These are phyloP conservation scores for Anthracocystis panici-leucophaei DNA, from an alignment of 1,284 basidiomycete species.

Conservation along the genomic window DNA sequence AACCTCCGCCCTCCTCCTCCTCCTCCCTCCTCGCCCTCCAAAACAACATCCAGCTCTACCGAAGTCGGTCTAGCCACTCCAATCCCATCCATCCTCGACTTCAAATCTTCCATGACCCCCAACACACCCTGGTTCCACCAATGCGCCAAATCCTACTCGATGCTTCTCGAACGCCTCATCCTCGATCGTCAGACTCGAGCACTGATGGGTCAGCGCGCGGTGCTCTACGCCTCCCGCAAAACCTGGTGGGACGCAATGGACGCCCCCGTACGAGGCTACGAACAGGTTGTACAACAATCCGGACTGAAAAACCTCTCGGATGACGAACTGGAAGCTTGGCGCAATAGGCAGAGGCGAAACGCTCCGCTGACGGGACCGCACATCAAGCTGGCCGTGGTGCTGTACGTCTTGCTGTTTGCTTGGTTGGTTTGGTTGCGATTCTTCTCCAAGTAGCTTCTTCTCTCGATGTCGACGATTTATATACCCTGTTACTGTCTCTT, in stretches of 20 bases:
- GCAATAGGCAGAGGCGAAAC: conserved; percentile 53
- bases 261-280: conserved; percentile 73
- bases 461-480: neutral
- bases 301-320: conserved; percentile 57
- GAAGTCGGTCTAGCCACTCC: conserved; percentile 40
- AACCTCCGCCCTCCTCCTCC: conserved; percentile 13
- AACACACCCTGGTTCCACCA: conserved; percentile 68
- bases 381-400: conserved; percentile 47
- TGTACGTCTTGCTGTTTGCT: conserved; percentile 56
- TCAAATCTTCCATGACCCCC: conserved; percentile 67
- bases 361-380: conserved; percentile 60
- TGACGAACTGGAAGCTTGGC: conserved; percentile 62
- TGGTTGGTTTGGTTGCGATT: conserved; percentile 31
- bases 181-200: conserved; percentile 69
- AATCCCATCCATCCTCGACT: conserved; percentile 58
- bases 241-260: conserved; percentile 75
- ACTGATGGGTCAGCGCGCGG: conserved; percentile 71
- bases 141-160: conserved; percentile 71
- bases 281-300: conserved; percentile 66
- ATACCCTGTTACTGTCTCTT: conserved; percentile 9
- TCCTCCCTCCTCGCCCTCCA: conserved; percentile 2
- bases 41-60: neutral
- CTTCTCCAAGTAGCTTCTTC: conserved; percentile 6
- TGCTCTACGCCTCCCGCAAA: conserved; percentile 70
- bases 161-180: conserved; percentile 70